phyloP scores from a whole-genome alignment of 1,284 basidiomycete species.

The Ganoderma lingzhi region DNA sequence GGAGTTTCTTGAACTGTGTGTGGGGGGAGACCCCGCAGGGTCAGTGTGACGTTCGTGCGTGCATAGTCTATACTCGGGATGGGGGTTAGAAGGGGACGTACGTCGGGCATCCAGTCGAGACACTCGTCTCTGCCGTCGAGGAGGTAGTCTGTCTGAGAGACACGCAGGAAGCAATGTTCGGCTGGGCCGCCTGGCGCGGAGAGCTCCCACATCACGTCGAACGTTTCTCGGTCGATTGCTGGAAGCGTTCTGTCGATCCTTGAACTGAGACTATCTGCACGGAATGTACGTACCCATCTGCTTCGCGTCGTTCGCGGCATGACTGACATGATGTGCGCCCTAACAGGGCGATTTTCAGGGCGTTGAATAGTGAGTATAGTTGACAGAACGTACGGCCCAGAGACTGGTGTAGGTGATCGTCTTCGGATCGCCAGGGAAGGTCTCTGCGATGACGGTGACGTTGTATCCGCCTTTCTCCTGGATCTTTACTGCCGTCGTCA shows the following conservation, averaged over 20 bases:
- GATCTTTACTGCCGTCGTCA: constrained; percentile 73
- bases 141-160: constrained; percentile 68
- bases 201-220: constrained; percentile 74
- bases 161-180: constrained; percentile 67
- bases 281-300: constrained; percentile 54
- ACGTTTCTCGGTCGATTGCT: constrained; percentile 80
- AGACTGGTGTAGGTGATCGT: constrained; percentile 75
- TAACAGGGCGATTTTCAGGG: constrained; percentile 31
- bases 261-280: neutral
- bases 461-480: constrained; percentile 64
- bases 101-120: constrained; percentile 69
- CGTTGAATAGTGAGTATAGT: constrained; percentile 2
- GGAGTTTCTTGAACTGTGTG: constrained; percentile 58
- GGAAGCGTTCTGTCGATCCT: neutral
- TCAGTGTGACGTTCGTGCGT: neutral
- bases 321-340: constrained; percentile 77
- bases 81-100: constrained; percentile 42
- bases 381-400: constrained; percentile 71
- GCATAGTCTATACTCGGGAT: neutral
- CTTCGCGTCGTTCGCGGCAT: constrained; percentile 53
- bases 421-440: constrained; percentile 72
- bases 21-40: neutral
- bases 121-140: constrained; percentile 51
- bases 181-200: constrained; percentile 61
- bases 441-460: constrained; percentile 73